Evolutionary conservation across 306 rosid genomes (phyloP).

Genomic region (Cicer chorassanicum): DNA sequence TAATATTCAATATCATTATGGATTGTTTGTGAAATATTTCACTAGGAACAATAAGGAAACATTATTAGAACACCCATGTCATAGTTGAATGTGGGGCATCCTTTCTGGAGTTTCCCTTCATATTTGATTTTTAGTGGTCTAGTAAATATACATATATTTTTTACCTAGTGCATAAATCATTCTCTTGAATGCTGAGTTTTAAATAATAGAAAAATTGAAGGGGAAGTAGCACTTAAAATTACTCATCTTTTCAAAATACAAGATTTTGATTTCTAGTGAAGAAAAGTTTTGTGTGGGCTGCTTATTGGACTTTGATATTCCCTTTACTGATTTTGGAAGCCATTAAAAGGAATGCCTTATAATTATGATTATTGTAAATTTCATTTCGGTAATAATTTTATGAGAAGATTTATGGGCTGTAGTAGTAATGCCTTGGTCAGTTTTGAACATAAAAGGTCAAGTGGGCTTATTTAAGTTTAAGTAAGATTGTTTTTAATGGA

Average conservation of each 20-base stretch:
- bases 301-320: constrained; percentile 6
- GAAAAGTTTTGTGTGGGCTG: not conserved
- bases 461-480: constrained; percentile 15
- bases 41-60: not conserved
- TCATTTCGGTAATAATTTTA: constrained; percentile 22
- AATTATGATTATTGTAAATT: constrained; percentile 7
- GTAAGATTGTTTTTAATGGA: not conserved
- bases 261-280: too few species aligned
- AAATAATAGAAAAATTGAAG: too few species aligned
- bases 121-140: too few species aligned
- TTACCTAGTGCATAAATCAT: too few species aligned
- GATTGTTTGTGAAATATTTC: not conserved
- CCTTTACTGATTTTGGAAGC: not conserved
- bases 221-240: too few species aligned
- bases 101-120: too few species aligned
- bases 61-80: too few species aligned
- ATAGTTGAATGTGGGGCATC: too few species aligned
- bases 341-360: too few species aligned
- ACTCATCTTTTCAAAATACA: too few species aligned
- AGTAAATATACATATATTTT: too few species aligned
- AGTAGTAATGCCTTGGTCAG: constrained; percentile 13
- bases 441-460: constrained; percentile 20
- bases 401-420: not conserved
- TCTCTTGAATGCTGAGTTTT: too few species aligned
- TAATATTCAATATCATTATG: constrained; percentile 1